Base-by-base conservation (phyloP, 768 basidiomycete genomes). In the Sarcodon aspratus region DNA sequence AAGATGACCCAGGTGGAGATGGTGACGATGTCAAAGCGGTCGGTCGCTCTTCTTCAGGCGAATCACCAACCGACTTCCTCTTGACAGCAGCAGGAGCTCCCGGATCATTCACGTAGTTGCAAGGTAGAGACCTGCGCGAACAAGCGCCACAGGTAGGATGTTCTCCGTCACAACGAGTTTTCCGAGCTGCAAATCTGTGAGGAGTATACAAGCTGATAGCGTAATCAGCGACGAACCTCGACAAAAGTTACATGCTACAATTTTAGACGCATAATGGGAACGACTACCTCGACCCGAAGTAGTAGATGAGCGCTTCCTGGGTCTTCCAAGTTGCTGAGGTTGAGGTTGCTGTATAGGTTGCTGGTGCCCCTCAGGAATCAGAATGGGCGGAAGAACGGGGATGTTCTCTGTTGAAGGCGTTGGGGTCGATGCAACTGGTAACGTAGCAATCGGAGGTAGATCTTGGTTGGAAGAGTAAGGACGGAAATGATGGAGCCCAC, bases 201-300 rank as follows among this genome's bases (percentile, higher is more conserved):
- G 21, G 21, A 27, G 21, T 3, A 2, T 27, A 27, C 21, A 27
- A 27, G 5, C 21, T 27, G 21, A 37, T 31, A 46, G 18, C 42
- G 48, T 46, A 36, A 48, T 34, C 8, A 33, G 33, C 36, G 45
- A 69, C 79, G 49, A 58, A 89, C 88, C 85, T 70, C 88, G 76
- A 65, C 88, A 91, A 61, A 87, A 87, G 64, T 90, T 88, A 66
- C 88, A 91, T 12, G 88, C 88, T 18, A 91, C 86, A 10, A 89
- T 83, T 60, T 90, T 90, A 43, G 86, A 85, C 9, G 87, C 87
- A 46, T 84, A 84, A 50, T 72, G 80, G 34, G 77, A 71, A 65
- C 57, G 77, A 48, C 67, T 70, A 50, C 66, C 75, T 58, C 80
- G 81, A 36, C 75, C 80, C 43, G 79, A 79, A 7, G 84, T 82